phyloP scores from a whole-genome alignment of 2,329 filamentous ascomycete genomes.

The Ascosphaera apis region DNA sequence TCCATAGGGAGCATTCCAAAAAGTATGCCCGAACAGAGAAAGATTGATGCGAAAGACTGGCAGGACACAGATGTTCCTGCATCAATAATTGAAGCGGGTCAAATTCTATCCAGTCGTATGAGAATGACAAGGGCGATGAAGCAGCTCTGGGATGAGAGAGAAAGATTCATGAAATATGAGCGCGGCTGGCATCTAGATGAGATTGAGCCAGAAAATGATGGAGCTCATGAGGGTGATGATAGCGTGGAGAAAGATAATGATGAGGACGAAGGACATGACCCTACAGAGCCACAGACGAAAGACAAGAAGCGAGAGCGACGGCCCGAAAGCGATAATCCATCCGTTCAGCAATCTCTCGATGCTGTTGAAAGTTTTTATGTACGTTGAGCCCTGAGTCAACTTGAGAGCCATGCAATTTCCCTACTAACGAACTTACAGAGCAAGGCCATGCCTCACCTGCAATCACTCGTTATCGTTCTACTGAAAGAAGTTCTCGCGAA shows the following conservation, averaged over 20 bases:
- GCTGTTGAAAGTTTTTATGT: slow-evolving; percentile 72
- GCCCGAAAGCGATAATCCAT: slow-evolving; percentile 14
- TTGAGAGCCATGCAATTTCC: neutral
- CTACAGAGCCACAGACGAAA: slow-evolving; percentile 1
- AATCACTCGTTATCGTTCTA: slow-evolving; percentile 80
- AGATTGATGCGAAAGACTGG: slow-evolving; percentile 41
- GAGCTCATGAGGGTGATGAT: slow-evolving; percentile 2
- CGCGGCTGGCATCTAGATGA: slow-evolving; percentile 50
- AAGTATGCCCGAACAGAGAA: neutral
- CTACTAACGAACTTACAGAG: slow-evolving; percentile 24
- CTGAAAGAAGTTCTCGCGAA: slow-evolving; percentile 73
- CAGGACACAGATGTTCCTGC: slow-evolving; percentile 74
- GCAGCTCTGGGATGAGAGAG: slow-evolving; percentile 85
- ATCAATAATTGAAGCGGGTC: slow-evolving; percentile 84
- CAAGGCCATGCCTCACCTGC: slow-evolving; percentile 58
- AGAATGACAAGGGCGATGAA: slow-evolving; percentile 77
- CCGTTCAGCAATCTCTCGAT: slow-evolving; percentile 33
- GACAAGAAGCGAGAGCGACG: neutral
- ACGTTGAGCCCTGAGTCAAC: slow-evolving; percentile 17
- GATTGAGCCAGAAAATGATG: slow-evolving; percentile 4
- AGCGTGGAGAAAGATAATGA: slow-evolving; percentile 14
- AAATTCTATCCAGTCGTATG: slow-evolving; percentile 73
- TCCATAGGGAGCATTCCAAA: slow-evolving; percentile 40
- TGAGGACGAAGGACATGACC: slow-evolving; percentile 7
- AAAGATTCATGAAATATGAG: slow-evolving; percentile 77